Evolutionary conservation across 2,329 filamentous ascomycete genomes (phyloP).

Genomic region (Teratosphaeria zuluensis): DNA sequence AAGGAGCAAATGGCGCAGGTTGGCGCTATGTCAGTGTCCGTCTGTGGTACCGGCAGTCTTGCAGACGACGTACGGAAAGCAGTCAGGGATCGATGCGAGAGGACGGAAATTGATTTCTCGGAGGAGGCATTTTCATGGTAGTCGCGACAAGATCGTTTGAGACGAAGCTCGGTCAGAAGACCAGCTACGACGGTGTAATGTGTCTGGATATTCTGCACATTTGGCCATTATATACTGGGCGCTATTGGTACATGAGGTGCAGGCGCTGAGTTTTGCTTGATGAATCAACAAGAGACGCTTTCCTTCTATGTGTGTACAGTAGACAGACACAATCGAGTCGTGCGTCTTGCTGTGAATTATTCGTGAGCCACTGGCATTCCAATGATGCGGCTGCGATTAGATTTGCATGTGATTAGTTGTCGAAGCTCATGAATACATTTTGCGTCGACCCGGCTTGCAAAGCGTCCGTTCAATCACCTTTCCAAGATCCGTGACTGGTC

Average conservation of each 20-base stretch:
- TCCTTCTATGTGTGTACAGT: neutral
- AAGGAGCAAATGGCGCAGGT: constrained; percentile 74
- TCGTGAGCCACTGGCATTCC: too few relatives aligned
- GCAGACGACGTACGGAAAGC: constrained; percentile 65
- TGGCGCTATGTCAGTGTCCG: constrained; percentile 80
- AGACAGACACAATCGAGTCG: neutral
- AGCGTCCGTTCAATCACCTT: too few relatives aligned
- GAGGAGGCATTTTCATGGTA: constrained; percentile 68
- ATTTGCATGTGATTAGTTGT: neutral
- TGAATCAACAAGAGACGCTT: neutral
- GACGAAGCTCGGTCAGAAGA: neutral
- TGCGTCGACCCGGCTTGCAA: too few relatives aligned
- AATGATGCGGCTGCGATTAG: neutral
- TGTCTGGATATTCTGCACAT: neutral
- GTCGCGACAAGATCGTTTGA: neutral
- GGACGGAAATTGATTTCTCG: constrained; percentile 63
- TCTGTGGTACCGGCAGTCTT: constrained; percentile 64
- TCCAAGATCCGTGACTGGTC: too few relatives aligned
- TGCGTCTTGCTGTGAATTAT: too few relatives aligned
- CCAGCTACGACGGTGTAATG: neutral
- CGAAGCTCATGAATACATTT: neutral
- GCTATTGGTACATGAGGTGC: neutral
- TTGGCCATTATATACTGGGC: neutral
- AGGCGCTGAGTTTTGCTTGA: too few relatives aligned
- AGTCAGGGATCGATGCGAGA: constrained; percentile 54